Evolutionary conservation across 257 asterid genomes (phyloP).

Genomic region (Rauvolfia tetraphylla): DNA sequence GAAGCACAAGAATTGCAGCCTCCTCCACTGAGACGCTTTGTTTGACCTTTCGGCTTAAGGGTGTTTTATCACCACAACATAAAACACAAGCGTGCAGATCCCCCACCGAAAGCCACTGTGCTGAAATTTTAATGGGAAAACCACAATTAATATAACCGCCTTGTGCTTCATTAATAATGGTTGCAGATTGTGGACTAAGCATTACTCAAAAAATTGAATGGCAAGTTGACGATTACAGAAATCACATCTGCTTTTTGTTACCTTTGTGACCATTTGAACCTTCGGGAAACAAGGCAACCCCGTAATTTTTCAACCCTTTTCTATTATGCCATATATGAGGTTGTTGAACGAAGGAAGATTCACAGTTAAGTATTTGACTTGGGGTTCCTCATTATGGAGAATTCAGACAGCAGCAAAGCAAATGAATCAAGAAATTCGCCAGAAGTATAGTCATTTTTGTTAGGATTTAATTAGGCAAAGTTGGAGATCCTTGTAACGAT

Average conservation of each 20-base stretch:
- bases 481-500: too few relatives aligned
- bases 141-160: neutral
- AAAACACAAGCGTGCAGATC: slow-evolving; percentile 9
- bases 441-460: neutral
- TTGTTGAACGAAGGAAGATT: too few relatives aligned
- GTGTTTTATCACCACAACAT: slow-evolving; percentile 15
- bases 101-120: slow-evolving; percentile 18
- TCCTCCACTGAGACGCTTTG: slow-evolving; percentile 34
- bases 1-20: neutral
- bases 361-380: neutral
- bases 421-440: neutral
- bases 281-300: neutral
- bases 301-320: too few relatives aligned
- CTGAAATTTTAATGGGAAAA: neutral
- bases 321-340: too few relatives aligned
- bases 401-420: neutral
- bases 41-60: slow-evolving; percentile 27
- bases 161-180: neutral
- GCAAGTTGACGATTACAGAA: neutral
- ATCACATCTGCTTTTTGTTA: neutral
- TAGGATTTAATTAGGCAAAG: neutral
- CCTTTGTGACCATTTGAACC: neutral
- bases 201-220: slow-evolving; percentile 2
- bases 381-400: too few relatives aligned
- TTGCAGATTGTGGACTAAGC: neutral